Evolutionary conservation across 169 alveolate genomes (phyloP).

Genomic region (Eimeria acervulina): DNA sequence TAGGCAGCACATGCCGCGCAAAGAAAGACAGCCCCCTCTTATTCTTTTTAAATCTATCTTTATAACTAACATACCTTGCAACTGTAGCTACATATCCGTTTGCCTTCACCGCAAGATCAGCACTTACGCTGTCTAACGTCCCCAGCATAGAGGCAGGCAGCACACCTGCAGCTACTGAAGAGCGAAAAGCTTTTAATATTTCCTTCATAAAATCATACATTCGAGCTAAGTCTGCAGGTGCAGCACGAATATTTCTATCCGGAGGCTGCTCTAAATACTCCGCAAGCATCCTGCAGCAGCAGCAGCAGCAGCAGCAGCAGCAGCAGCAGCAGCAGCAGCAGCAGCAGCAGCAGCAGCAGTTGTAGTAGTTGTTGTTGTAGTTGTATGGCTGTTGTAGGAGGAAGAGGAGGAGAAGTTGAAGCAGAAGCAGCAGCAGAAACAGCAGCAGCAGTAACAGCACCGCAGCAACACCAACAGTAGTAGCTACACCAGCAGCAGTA

Average conservation of each 20-base stretch:
- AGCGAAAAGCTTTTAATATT: neutral
- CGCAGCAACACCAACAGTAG: neutral
- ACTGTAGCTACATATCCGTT: constrained; percentile 6
- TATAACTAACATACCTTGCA: constrained; percentile 43
- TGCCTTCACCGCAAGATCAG: neutral
- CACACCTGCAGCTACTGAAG: neutral
- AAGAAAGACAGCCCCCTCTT: constrained; percentile 72
- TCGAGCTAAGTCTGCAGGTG: constrained; percentile 25
- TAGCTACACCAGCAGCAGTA: neutral
- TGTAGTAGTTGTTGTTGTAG: no score
- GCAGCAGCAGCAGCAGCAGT: neutral
- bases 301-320: neutral
- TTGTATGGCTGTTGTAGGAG: no score
- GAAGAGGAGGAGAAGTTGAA: no score
- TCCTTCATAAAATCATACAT: neutral
- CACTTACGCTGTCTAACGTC: neutral
- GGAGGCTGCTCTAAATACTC: constrained; percentile 29
- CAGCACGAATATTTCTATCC: constrained; percentile 20
- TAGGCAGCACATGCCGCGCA: constrained; percentile 67
- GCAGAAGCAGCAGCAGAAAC: neutral
- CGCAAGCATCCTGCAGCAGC: constrained; percentile 24
- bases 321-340: neutral
- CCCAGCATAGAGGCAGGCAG: constrained; percentile 37
- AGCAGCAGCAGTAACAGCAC: neutral
- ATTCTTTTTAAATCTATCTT: constrained; percentile 57